Percentiles rank a stretch among this genome's conserved stretches.
phyloP scores from a whole-genome alignment of 2,329 filamentous ascomycete species.

The Aureobasidium leucospermi region DNA sequence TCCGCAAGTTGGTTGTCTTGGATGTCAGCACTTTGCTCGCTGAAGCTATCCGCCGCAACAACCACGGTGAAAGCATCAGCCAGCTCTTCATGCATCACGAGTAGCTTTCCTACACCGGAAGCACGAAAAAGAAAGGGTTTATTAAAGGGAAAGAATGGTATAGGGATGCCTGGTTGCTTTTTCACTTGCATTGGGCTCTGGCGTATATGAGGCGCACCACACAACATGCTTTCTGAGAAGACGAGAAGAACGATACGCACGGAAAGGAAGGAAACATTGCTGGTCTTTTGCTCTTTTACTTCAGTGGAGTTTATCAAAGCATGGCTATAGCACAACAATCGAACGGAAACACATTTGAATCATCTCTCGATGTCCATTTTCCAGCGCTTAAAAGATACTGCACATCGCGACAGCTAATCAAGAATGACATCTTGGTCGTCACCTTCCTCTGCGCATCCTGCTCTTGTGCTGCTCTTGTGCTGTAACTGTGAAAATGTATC shows the following conservation, averaged over 20 bases:
- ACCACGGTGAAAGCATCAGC: conserved; percentile 80
- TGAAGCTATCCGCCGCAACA: conserved; percentile 90
- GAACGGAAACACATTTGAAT: no score
- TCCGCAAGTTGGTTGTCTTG: conserved; percentile 79
- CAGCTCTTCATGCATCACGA: conserved; percentile 40
- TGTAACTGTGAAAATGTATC: no score
- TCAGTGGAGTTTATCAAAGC: no score
- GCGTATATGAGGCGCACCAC: neutral
- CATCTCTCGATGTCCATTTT: no score
- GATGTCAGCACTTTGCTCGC: conserved; percentile 82
- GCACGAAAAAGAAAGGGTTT: neutral
- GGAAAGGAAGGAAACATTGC: neutral
- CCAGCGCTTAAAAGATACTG: no score
- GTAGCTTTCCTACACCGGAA: neutral
- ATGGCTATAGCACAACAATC: neutral
- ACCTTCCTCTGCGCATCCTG: no score
- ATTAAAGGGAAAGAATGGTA: neutral
- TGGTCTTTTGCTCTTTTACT: neutral
- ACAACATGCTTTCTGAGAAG: neutral
- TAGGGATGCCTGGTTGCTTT: neutral
- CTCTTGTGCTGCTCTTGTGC: no score
- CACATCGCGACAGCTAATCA: no score
- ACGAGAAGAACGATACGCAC: neutral
- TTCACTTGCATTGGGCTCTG: neutral
- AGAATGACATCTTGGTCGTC: no score